These are phyloP conservation scores for Diutina scorzettiae DNA, from an alignment of 1,139 yeast species.

Conservation along the genomic window DNA sequence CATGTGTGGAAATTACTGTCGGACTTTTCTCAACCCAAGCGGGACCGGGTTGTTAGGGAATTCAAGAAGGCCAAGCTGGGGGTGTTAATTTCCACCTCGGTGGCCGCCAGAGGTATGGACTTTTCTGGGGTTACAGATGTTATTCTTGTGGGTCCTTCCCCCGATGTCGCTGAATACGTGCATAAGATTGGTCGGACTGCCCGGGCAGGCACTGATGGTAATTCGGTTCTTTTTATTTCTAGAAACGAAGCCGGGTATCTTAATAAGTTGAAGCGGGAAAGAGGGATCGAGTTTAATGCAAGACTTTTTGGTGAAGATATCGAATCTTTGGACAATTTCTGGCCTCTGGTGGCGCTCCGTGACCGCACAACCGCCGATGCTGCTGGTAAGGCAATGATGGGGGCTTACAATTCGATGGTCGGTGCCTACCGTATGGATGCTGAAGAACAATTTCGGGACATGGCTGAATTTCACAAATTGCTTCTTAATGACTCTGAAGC, in stretches of 20 bases:
- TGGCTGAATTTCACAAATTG: constrained; percentile 10
- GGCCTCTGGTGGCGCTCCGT: neutral
- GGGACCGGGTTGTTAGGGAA: constrained; percentile 44
- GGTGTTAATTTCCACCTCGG: constrained; percentile 75
- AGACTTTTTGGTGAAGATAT: constrained; percentile 7
- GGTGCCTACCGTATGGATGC: constrained; percentile 6
- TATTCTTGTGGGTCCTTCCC: constrained; percentile 66
- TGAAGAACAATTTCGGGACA: constrained; percentile 7
- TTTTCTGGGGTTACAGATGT: constrained; percentile 79
- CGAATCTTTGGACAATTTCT: constrained; percentile 7
- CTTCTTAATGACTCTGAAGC: constrained; percentile 6
- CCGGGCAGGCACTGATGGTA: constrained; percentile 78
- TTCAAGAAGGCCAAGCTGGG: constrained; percentile 44
- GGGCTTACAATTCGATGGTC: neutral
- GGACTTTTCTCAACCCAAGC: constrained; percentile 49
- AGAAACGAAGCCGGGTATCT: constrained; percentile 38
- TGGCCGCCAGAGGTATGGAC: constrained; percentile 95
- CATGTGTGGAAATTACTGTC: constrained; percentile 47
- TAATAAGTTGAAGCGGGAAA: constrained; percentile 26
- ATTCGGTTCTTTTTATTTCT: constrained; percentile 41
- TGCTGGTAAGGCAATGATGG: neutral
- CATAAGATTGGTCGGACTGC: constrained; percentile 97
- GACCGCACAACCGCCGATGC: neutral
- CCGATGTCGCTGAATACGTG: constrained; percentile 64
- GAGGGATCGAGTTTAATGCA: constrained; percentile 41